Percentiles rank a stretch among this genome's conserved stretches.
phyloP scores from a whole-genome alignment of 495 filamentous ascomycete species.

The Daldinia bambusicola region DNA sequence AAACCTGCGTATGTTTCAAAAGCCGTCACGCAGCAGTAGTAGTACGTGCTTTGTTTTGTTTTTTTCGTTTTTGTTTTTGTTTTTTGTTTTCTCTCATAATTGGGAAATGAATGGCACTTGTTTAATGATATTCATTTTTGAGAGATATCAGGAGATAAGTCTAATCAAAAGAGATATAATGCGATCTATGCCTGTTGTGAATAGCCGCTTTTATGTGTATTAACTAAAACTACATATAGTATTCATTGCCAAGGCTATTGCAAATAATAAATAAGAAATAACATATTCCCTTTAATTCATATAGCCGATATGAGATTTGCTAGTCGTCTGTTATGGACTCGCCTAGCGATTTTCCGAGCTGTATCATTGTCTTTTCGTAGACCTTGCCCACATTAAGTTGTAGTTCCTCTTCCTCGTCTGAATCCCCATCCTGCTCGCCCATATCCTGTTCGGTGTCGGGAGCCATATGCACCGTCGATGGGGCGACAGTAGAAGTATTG shows the following conservation, averaged over 20 bases:
- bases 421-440: conserved; percentile 25
- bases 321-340: conserved; percentile 32
- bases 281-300: too few relatives aligned
- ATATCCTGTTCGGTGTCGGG: conserved; percentile 29
- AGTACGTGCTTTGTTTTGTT: not conserved
- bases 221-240: not conserved
- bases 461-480: conserved; percentile 7
- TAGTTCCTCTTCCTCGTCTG: conserved; percentile 54
- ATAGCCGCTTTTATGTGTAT: not conserved
- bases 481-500: not conserved
- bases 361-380: conserved; percentile 80
- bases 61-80: too few relatives aligned
- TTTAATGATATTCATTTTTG: not conserved
- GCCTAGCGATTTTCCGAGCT: conserved; percentile 71
- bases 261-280: too few relatives aligned
- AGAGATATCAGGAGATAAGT: not conserved
- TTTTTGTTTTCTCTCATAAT: not conserved
- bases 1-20: not conserved
- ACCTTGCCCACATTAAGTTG: conserved; percentile 77
- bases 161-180: not conserved
- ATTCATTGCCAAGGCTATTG: not conserved
- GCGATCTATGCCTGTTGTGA: not conserved
- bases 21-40: not conserved
- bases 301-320: not conserved
- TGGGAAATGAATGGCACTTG: not conserved